These are phyloP conservation scores for Pelargonium nanum DNA, from an alignment of 345 rosid species.

Conservation along the genomic window DNA sequence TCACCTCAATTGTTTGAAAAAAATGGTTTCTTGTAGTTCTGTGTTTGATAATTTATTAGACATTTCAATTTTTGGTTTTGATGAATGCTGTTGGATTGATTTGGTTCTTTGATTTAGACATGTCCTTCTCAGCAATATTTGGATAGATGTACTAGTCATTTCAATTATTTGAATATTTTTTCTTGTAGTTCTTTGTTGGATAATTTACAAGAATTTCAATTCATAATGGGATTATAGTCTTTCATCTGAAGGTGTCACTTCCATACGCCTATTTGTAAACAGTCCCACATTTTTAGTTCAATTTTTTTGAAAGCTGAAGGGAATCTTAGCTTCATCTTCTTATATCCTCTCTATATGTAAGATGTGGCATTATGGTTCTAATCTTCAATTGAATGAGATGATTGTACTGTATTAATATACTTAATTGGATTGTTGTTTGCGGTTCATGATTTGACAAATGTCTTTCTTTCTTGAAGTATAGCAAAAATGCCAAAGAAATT, in stretches of 20 bases:
- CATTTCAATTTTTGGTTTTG: too few relatives aligned
- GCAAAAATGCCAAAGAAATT: background rate
- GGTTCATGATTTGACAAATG: background rate
- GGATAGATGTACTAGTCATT: background rate
- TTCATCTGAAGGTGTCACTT: background rate
- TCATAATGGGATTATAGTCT: background rate
- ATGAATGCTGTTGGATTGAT: background rate
- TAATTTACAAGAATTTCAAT: too few relatives aligned
- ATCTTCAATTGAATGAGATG: background rate
- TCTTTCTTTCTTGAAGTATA: background rate
- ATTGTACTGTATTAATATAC: background rate
- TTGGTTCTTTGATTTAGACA: background rate
- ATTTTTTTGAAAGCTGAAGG: background rate
- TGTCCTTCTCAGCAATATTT: background rate
- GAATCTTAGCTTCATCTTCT: background rate
- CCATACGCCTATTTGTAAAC: background rate
- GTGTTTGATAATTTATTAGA: background rate
- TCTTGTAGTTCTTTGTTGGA: background rate
- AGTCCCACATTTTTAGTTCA: too few relatives aligned
- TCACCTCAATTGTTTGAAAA: background rate
- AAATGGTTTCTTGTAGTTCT: background rate
- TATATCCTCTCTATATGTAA: too few relatives aligned
- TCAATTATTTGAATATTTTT: background rate
- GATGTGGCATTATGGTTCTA: background rate
- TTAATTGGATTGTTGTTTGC: background rate